phyloP scores from a whole-genome alignment of 73 alveolate genomes.

The Paramecium octaurelia region DNA sequence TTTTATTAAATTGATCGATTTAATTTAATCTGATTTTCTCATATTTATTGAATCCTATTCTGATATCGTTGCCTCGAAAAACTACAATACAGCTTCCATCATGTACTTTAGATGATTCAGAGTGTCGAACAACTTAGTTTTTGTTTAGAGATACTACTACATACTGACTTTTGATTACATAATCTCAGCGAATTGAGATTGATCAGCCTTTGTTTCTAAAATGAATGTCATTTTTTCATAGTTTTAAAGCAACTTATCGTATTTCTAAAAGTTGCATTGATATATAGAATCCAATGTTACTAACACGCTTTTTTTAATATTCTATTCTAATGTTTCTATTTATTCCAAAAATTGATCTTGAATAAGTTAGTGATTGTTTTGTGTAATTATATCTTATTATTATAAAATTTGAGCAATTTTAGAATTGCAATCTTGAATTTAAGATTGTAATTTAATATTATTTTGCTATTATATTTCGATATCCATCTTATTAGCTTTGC shows the following conservation, averaged over 20 bases:
- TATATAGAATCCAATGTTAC: background rate
- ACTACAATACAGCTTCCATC: background rate
- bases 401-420: background rate
- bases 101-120: background rate
- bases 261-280: background rate
- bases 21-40: background rate
- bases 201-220: background rate
- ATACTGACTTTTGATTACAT: background rate
- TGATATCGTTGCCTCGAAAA: background rate
- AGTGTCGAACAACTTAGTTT: background rate
- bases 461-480: background rate
- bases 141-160: background rate
- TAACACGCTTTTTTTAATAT: background rate
- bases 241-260: background rate
- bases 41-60: background rate
- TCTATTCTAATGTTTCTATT: background rate
- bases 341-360: background rate
- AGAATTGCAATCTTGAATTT: background rate
- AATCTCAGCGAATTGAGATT: background rate
- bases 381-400: background rate
- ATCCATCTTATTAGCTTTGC: conserved; percentile 3
- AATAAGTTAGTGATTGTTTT: background rate
- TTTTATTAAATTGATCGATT: background rate
- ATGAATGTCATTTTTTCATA: background rate
- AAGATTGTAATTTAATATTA: background rate